phyloP scores from a whole-genome alignment of 2,329 filamentous ascomycete species.

The Trichoderma oligosporum region DNA sequence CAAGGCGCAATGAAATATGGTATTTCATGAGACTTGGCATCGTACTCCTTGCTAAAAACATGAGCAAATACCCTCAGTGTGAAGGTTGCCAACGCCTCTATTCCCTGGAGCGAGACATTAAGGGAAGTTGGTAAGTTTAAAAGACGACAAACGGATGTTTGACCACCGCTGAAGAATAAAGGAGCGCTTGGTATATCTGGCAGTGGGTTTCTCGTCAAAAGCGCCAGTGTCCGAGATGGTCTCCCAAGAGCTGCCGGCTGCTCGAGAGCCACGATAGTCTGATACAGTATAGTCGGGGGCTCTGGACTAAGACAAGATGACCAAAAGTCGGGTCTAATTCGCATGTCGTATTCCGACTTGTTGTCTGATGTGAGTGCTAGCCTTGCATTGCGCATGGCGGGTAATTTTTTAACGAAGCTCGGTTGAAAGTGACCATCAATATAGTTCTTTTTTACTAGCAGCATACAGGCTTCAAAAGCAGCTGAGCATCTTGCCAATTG shows the following conservation, averaged over 20 bases:
- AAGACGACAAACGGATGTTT: constrained; percentile 55
- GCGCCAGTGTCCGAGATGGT: constrained; percentile 58
- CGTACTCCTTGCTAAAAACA: constrained; percentile 84
- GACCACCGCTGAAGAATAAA: constrained; percentile 65
- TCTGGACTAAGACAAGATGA: constrained; percentile 34
- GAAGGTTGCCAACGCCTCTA: constrained; percentile 63
- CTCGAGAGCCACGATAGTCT: constrained; percentile 58
- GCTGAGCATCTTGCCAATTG: constrained; percentile 80
- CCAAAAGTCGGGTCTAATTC: constrained; percentile 76
- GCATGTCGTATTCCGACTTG: constrained; percentile 70
- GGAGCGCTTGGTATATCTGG: constrained; percentile 64
- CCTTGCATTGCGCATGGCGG: constrained; percentile 80
- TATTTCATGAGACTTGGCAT: constrained; percentile 58
- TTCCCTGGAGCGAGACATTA: constrained; percentile 37
- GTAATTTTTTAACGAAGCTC: constrained; percentile 65
- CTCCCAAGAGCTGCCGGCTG: constrained; percentile 54
- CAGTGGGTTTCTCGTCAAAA: constrained; percentile 66
- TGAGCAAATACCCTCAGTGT: constrained; percentile 76
- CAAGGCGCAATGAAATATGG: constrained; percentile 80
- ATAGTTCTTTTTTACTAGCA: constrained; percentile 61
- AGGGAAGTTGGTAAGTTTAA: constrained; percentile 44
- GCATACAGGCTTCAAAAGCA: constrained; percentile 76
- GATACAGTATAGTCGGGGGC: constrained; percentile 52
- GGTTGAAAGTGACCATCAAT: constrained; percentile 74
- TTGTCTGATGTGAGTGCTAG: constrained; percentile 79